Evolutionary conservation across 2,329 filamentous ascomycete genomes (phyloP).

Genomic region (Cryphonectria carpinicola): DNA sequence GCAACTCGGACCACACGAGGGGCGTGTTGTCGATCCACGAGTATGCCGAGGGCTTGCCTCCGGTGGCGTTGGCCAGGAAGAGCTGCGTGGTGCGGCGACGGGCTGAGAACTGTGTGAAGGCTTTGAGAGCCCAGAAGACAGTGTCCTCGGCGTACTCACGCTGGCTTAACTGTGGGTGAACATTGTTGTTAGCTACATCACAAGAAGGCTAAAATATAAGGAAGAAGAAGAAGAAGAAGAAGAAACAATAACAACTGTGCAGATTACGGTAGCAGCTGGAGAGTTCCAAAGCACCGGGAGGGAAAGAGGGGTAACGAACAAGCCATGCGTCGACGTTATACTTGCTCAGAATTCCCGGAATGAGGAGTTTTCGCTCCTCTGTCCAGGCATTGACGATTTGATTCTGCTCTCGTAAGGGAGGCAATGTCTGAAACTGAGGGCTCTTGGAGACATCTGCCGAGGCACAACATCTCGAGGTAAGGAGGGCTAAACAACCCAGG

Average conservation of each 20-base stretch:
- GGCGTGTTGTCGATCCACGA: conserved; percentile 53
- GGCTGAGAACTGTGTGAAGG: conserved; percentile 50
- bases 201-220: background rate
- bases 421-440: conserved; percentile 44
- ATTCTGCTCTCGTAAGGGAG: conserved; percentile 49
- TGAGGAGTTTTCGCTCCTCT: conserved; percentile 44
- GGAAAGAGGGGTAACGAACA: conserved; percentile 34
- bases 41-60: conserved; percentile 38
- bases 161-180: conserved; percentile 47
- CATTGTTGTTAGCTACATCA: background rate
- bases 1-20: conserved; percentile 46
- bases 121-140: conserved; percentile 55
- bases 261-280: background rate
- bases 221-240: too few species aligned
- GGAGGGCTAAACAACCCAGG: conserved; percentile 14
- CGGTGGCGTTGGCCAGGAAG: conserved; percentile 47
- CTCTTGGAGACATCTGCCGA: conserved; percentile 28
- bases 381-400: conserved; percentile 49
- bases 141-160: conserved; percentile 57
- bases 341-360: conserved; percentile 48
- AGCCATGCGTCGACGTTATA: conserved; percentile 54
- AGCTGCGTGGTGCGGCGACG: conserved; percentile 54
- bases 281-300: background rate
- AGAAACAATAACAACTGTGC: background rate
- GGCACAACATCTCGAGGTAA: conserved; percentile 5